Percentiles rank a stretch among this genome's conserved stretches.
Conservation (phyloP, 208 protist genomes). For the Trypanosoma cruzi region DNA sequence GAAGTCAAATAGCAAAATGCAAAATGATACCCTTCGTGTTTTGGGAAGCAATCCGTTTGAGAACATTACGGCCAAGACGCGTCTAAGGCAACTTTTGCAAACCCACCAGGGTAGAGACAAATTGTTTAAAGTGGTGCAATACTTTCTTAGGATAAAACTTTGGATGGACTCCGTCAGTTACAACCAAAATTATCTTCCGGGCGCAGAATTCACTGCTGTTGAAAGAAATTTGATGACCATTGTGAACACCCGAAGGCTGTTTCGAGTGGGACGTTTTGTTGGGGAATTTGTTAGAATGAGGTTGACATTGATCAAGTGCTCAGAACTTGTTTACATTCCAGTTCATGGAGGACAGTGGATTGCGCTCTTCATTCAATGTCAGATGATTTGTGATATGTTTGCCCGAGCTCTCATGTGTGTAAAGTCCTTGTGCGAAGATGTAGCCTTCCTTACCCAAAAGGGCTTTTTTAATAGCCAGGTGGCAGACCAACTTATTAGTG, state of each 20-base stretch:
- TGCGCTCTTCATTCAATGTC: conserved; percentile 88
- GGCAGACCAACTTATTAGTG: conserved; percentile 72
- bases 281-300: conserved; percentile 91
- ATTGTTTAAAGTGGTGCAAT: conserved; percentile 90
- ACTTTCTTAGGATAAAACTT: conserved; percentile 78
- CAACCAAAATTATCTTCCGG: conserved; percentile 77
- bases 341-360: conserved; percentile 79
- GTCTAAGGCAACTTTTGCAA: conserved; percentile 86
- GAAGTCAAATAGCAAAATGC: conserved; percentile 18
- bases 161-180: conserved; percentile 83
- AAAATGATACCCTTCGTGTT: conserved; percentile 70
- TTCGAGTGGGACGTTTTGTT: conserved; percentile 88
- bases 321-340: conserved; percentile 87
- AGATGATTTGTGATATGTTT: conserved; percentile 91
- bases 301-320: conserved; percentile 86
- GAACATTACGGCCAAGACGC: conserved; percentile 85
- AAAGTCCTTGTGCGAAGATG: conserved; percentile 89
- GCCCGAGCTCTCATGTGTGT: conserved; percentile 77
- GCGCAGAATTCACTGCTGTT: conserved; percentile 69
- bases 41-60: conserved; percentile 85
- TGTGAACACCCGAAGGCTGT: conserved; percentile 86
- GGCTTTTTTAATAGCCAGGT: conserved; percentile 90
- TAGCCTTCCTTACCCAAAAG: conserved; percentile 88
- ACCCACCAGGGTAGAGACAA: conserved; percentile 92
- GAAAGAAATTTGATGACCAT: conserved; percentile 92